A percentile compares a stretch with the other conserved stretches of the same genome.
These are phyloP conservation scores for Metrosideros polymorpha DNA, from an alignment of 441 rosid species.

Conservation along the genomic window DNA sequence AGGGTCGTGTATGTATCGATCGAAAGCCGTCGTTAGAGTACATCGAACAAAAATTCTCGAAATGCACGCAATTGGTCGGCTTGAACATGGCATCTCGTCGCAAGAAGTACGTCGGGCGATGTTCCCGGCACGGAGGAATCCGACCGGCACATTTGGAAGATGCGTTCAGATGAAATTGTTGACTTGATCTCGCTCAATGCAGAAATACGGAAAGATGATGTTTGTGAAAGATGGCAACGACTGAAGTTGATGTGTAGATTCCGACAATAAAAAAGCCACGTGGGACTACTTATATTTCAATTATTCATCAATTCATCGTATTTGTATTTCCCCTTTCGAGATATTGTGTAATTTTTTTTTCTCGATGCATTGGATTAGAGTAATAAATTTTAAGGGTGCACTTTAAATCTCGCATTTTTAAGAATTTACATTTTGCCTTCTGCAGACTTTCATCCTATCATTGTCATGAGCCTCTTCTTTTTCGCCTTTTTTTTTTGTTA, in stretches of 20 bases:
- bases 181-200: background rate
- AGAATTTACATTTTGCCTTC: background rate
- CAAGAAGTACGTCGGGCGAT: background rate
- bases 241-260: background rate
- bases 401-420: background rate
- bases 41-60: background rate
- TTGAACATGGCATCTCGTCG: background rate
- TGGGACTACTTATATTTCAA: background rate
- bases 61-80: background rate
- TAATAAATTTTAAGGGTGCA: too few species aligned
- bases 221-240: background rate
- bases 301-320: background rate
- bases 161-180: background rate
- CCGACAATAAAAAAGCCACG: background rate
- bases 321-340: background rate
- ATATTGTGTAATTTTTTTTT: too few species aligned
- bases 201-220: background rate
- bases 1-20: background rate
- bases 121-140: too few species aligned
- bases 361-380: too few species aligned
- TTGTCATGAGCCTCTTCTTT: background rate
- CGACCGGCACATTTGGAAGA: background rate
- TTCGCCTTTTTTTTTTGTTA: too few species aligned
- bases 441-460: background rate
- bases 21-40: background rate